phyloP scores from a whole-genome alignment of 768 basidiomycete genomes.

The Ramaria rubella region DNA sequence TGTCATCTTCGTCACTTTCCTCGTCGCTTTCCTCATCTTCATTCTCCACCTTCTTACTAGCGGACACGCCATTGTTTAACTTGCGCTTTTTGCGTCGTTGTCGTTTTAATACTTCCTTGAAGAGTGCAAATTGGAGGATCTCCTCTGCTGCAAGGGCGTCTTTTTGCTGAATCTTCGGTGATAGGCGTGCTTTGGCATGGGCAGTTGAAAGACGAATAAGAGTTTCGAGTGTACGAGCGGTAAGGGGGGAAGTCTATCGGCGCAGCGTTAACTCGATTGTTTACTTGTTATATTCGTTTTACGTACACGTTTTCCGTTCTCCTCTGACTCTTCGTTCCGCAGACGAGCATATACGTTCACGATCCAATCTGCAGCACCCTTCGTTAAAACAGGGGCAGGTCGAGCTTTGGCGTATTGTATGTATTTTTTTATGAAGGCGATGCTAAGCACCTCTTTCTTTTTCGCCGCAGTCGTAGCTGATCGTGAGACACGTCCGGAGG shows the following conservation, averaged over 20 bases:
- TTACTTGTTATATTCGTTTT: conserved; percentile 1
- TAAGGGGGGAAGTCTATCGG: conserved; percentile 86
- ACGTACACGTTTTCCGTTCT: conserved; percentile 77
- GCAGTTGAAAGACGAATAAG: conserved; percentile 97
- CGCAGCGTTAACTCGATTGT: conserved; percentile 11
- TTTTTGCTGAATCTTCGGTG: conserved; percentile 69
- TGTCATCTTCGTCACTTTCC: conserved; percentile 50
- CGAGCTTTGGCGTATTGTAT: conserved; percentile 95
- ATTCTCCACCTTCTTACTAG: conserved; percentile 24
- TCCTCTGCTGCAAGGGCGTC: conserved; percentile 91
- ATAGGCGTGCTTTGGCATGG: conserved; percentile 92
- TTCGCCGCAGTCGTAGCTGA: conserved; percentile 41
- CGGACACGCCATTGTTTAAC: conserved; percentile 61
- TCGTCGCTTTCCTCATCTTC: conserved; percentile 37
- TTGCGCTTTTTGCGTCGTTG: conserved; percentile 78
- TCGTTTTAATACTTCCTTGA: conserved; percentile 91
- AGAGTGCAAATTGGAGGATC: conserved; percentile 94
- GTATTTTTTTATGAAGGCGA: conserved; percentile 96
- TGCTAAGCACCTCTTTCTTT: conserved; percentile 80
- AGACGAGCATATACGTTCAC: conserved; percentile 87
- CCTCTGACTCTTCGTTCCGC: conserved; percentile 87
- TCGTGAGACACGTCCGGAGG: conserved; percentile 45
- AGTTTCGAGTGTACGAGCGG: conserved; percentile 97
- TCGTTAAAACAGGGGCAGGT: conserved; percentile 76
- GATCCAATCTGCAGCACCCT: conserved; percentile 92